Base-by-base conservation (phyloP, 2,329 filamentous ascomycete genomes). In the Pezicula neosporulosa region DNA sequence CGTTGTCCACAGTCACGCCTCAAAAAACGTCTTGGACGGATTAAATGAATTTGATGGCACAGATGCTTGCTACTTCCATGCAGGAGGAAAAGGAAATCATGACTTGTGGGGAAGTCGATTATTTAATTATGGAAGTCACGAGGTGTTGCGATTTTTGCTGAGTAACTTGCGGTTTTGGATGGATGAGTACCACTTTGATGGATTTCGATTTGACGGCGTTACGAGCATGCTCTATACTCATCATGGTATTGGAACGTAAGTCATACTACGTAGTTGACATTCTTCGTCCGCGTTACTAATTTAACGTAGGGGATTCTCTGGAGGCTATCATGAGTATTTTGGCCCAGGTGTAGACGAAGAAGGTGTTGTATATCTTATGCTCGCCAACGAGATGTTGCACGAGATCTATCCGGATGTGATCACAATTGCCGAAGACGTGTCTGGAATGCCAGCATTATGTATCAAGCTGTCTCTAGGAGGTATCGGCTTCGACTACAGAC, bases 101-200 rank as follows among this genome's bases (percentile, higher is more conserved):
- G 91, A 96, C 39, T 78, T 95, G 47, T 99, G 94, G 94, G 94
- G 97, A 67, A 96, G 90, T 70, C 83, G 94, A 54, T 75, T 99
- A 50, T 99, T 99, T 79, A 99, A 99, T 75, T 99, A 97, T 66
- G 93, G 92, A 28, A 83, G 83, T 63, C 91, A 97, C 64, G 94
- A 99, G 68, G 94, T 99, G 19, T 70, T 97, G 67, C 83, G 94
- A n/a, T 99, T 99, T 72, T 76, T 99, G 43, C 77, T 99, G 24
- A 97, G 92, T 69, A 99, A 99, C 68, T 73, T 99, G 52, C 83
- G 93, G 21, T 99, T 96, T 75, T 99, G 94, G 92, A 97, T 99
- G 92, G 93, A 97, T 51, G 92, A 97, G 72, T 99, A 97, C 65
- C 77, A 84, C 38, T 97, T 99, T 66, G 94, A 99, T 66, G 94